Evolutionary conservation across 1,284 basidiomycete species (phyloP).

Genomic region (Sphaerobolus stellatus): DNA sequence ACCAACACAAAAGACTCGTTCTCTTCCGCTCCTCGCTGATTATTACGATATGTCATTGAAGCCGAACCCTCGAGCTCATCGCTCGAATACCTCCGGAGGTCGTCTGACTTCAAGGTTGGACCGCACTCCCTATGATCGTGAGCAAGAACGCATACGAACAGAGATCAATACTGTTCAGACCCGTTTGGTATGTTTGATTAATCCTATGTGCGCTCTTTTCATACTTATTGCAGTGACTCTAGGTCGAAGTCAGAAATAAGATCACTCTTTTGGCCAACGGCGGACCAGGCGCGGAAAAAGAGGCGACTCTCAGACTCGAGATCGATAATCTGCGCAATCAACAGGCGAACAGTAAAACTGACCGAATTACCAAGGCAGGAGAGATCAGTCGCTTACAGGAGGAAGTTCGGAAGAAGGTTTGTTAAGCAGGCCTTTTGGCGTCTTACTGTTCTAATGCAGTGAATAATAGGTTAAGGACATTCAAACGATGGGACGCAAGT

Average conservation of each 20-base stretch:
- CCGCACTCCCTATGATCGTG: not conserved
- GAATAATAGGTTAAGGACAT: not conserved
- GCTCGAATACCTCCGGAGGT: too few species aligned
- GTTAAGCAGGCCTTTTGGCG: not conserved
- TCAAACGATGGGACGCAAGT: not conserved
- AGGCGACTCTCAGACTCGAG: not conserved
- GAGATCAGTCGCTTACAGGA: conserved; percentile 1
- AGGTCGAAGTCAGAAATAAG: not conserved
- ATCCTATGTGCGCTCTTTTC: not conserved
- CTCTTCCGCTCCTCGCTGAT: too few species aligned
- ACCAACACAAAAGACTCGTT: too few species aligned
- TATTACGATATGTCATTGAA: too few species aligned
- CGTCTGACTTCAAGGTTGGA: not conserved
- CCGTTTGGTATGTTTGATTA: conserved; percentile 4
- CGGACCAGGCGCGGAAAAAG: not conserved
- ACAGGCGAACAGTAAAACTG: not conserved
- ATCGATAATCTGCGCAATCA: conserved; percentile 3
- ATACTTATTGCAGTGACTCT: not conserved
- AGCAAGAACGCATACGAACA: conserved; percentile 4
- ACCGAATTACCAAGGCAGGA: not conserved
- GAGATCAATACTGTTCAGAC: not conserved
- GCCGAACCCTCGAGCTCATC: too few species aligned
- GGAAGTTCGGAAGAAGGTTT: conserved; percentile 3
- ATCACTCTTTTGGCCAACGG: conserved; percentile 4
- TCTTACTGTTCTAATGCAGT: not conserved